phyloP scores from a whole-genome alignment of 1,139 yeast genomes.

The Pichiaceae sp. region DNA sequence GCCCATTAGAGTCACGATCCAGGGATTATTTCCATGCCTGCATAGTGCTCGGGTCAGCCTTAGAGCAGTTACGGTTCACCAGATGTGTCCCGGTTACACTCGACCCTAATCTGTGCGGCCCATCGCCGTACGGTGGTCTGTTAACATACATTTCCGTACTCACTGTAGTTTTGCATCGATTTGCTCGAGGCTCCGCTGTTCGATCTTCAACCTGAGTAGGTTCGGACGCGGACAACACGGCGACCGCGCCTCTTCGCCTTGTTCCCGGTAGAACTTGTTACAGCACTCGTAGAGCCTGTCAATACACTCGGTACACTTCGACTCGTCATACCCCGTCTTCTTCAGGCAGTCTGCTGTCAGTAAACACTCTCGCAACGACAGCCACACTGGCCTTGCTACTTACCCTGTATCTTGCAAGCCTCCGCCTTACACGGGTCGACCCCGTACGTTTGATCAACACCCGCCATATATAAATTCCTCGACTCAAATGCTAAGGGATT shows the following conservation, averaged over 20 bases:
- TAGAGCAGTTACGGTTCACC: slow-evolving; percentile 35
- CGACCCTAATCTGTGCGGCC: slow-evolving; percentile 2
- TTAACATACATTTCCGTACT: slow-evolving; percentile 1
- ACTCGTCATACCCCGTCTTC: slow-evolving; percentile 46
- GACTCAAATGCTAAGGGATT: too few relatives aligned
- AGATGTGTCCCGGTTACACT: slow-evolving; percentile 2
- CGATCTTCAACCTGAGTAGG: slow-evolving; percentile 46
- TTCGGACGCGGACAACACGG: slow-evolving; percentile 61
- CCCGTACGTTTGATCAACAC: background rate
- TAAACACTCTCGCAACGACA: background rate
- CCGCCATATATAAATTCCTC: too few relatives aligned
- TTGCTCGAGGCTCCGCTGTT: slow-evolving; percentile 44
- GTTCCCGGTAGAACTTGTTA: slow-evolving; percentile 39
- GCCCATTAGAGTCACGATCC: slow-evolving; percentile 92
- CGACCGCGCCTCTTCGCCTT: slow-evolving; percentile 47
- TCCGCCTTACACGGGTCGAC: slow-evolving; percentile 52
- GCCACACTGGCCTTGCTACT: too few relatives aligned
- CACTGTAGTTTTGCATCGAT: slow-evolving; percentile 39
- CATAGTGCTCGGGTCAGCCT: slow-evolving; percentile 90
- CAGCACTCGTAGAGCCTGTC: slow-evolving; percentile 59
- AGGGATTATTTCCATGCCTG: slow-evolving; percentile 38
- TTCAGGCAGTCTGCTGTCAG: slow-evolving; percentile 45
- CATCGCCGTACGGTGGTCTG: slow-evolving; percentile 2
- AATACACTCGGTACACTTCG: slow-evolving; percentile 51
- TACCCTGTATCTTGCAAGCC: slow-evolving; percentile 63